These are phyloP conservation scores for Gnaphalium uliginosum DNA, from an alignment of 129 eudicot genomes.

Conservation along the genomic window DNA sequence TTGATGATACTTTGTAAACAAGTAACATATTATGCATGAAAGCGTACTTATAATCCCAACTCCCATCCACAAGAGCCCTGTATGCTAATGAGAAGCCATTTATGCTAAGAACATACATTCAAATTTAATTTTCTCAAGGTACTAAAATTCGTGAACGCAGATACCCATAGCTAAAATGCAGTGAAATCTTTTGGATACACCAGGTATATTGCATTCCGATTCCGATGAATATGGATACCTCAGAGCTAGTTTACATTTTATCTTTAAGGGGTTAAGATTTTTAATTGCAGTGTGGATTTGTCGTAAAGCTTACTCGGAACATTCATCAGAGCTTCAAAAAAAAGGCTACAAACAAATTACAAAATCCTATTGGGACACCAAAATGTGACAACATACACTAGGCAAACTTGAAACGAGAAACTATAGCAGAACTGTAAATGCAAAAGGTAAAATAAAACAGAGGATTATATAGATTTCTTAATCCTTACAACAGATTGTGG, in stretches of 20 bases:
- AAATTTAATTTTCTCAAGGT: too few relatives aligned
- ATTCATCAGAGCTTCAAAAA: slow-evolving; percentile 7
- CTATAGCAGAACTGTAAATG: slow-evolving; percentile 15
- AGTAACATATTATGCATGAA: too few relatives aligned
- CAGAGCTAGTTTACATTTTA: neutral
- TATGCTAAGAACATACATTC: too few relatives aligned
- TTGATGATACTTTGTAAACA: too few relatives aligned
- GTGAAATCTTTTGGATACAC: too few relatives aligned
- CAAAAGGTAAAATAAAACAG: slow-evolving; percentile 21
- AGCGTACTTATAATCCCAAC: too few relatives aligned
- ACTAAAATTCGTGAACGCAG: too few relatives aligned
- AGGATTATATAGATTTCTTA: slow-evolving; percentile 29
- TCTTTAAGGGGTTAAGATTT: neutral
- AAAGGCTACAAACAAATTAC: neutral
- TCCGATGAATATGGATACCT: neutral
- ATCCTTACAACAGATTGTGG: slow-evolving; percentile 23
- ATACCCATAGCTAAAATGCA: neutral
- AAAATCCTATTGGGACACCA: neutral
- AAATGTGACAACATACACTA: slow-evolving; percentile 8
- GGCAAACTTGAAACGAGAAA: neutral
- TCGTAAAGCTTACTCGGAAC: neutral
- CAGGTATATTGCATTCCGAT: too few relatives aligned
- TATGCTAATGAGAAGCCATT: too few relatives aligned
- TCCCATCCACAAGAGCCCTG: too few relatives aligned
- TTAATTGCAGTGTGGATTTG: neutral